Percentiles rank a stretch among this genome's conserved stretches.
Evolutionary conservation across 768 basidiomycete genomes (phyloP).

Genomic region (Hygrocybe punicea): DNA sequence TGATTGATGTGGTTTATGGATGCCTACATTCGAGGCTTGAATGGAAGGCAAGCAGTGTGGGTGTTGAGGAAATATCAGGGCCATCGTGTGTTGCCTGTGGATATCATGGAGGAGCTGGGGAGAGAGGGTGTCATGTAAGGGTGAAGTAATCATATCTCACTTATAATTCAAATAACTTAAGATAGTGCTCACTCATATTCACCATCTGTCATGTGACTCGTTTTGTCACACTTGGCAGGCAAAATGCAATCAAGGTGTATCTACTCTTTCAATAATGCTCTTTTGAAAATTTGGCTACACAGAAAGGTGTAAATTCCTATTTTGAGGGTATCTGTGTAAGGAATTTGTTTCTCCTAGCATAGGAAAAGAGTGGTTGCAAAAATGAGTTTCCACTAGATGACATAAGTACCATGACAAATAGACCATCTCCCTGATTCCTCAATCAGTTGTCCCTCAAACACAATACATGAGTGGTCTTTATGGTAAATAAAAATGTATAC

Average conservation of each 20-base stretch:
- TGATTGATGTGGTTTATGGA: conserved; percentile 20
- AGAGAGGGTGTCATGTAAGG: not conserved
- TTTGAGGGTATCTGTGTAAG: too few species aligned
- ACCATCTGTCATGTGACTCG: not conserved
- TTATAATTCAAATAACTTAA: not conserved
- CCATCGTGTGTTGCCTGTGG: conserved; percentile 18
- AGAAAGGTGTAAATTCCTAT: too few species aligned
- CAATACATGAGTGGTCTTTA: too few species aligned
- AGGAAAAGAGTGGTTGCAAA: too few species aligned
- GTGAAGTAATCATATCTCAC: not conserved
- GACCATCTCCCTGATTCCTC: too few species aligned
- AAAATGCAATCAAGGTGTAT: not conserved
- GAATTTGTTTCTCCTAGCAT: too few species aligned
- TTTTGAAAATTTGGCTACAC: too few species aligned
- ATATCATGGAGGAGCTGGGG: conserved; percentile 1
- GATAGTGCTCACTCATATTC: not conserved
- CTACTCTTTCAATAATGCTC: not conserved
- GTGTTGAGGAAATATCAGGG: conserved; percentile 19
- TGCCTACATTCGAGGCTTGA: conserved; percentile 19
- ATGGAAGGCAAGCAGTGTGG: conserved; percentile 22
- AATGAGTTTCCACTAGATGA: too few species aligned
- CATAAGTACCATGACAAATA: too few species aligned
- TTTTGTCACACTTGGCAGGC: not conserved
- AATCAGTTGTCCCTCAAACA: too few species aligned
- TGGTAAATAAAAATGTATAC: too few species aligned